Base-by-base conservation (phyloP, 306 rosid genomes). In the Spatholobus suberectus region DNA sequence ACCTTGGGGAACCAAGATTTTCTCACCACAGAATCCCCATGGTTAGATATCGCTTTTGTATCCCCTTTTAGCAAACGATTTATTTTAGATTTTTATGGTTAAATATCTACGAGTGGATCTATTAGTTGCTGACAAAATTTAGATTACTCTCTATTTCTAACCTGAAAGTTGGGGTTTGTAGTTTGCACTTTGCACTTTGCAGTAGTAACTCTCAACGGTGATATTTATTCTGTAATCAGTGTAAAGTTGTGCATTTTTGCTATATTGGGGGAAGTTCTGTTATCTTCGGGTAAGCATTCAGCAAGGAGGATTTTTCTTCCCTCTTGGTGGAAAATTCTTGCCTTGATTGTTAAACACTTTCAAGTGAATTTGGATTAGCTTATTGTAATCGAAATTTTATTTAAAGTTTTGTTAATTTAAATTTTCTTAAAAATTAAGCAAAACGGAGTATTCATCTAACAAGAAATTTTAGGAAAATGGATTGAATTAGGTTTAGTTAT, bases 11-110 rank as follows among this genome's bases (percentile, higher is more conserved):
- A 32, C 43, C 23, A 41, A 83, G 37, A 61, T 27, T 29, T 84
- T 84, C 67, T 73, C 73, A 79, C 84, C 87, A 29, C 66, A 77
- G 18, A 71, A 83, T 47, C 69, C 0, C 20, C 32, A 24, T 44
- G 13, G 59, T 76, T 32, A 69, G 43, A 24, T 69, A 20, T 57
- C 67, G 34, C 18, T 24, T 57, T 46, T 70, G 11, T 59, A 2
- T n/a, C 75, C 61, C 3, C 32, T n/a, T 71, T 70, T 59, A 71
- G 86, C 40, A 71, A 83, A 49, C 41, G 8, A 77, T 17, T 68
- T 49, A 8, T 77, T 83, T 35, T 35, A 71, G 62, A 47, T 70
- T 70, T 61, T 5, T 41, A 6, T 0, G 75, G 40, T 51, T 5
- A 37, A 49, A 35, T 78, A 78, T 67, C 38, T 23, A 35, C 1